Evolutionary conservation across 2,329 filamentous ascomycete species (phyloP), one percentile per base, ranked within the genome.

Genomic region (Penicillium sp.): DNA sequence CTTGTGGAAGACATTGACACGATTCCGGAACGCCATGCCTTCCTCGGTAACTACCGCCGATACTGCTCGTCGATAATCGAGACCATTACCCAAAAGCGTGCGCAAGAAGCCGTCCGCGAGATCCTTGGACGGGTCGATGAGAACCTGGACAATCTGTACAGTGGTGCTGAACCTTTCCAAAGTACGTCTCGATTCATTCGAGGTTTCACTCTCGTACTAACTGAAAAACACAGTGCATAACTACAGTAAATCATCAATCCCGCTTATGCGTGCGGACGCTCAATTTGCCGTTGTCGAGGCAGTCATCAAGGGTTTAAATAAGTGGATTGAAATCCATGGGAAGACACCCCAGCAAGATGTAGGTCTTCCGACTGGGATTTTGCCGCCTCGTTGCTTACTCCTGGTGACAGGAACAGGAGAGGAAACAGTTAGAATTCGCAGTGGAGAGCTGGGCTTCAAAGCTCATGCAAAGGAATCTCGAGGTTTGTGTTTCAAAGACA

Each of bases 1-100:
- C 82, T 99, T 1, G 83, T 92, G 69, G 93, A 98, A 70, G 95
- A 99, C 71, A 96, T 96, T 56, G 95, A 99, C 70, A 98, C 94
- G 0, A 82, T 94, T 19, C 95, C 95, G 0, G 95, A 99, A 73
- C 86, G 92, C 24, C 95, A 99, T 76, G 92, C 92, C 1, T 99
- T 99, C 73, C 83, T 98, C 11, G 92, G 94, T 4, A 98, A 99
- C 71, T 99, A 99, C 74, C 85, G 95, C 40, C 86, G 95, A 59
- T 98, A 96, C 70, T 95, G 92, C 73, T 87, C 88, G 3, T 89
- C 91, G 60, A 85, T 97, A 27, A 92, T 99, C 56, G 94, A 98
- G 75, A 85, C 85, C 16, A 91, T 98, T 62, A 92, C 96, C 22
- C 85, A 90, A 64, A 85, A 90, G 66, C 90, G 91, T 66, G 87